phyloP scores from a whole-genome alignment of 164 flowering plant species.

The Vitis riparia region DNA sequence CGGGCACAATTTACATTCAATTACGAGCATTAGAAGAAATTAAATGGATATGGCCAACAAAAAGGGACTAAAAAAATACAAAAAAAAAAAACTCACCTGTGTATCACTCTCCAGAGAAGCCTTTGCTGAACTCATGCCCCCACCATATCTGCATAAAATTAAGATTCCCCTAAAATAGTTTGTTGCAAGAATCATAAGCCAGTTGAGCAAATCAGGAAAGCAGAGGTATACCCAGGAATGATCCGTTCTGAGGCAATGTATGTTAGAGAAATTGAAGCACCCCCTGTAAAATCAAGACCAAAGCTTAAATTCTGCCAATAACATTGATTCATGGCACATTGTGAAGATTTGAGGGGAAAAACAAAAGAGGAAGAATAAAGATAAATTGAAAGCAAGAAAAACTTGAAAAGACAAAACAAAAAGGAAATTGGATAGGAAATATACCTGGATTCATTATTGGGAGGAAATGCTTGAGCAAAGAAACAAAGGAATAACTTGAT shows the following conservation, averaged over 20 bases:
- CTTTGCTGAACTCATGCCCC: slow-evolving; percentile 99
- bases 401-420: background rate
- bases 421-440: slow-evolving; percentile 3
- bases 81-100: slow-evolving; percentile 40
- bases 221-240: slow-evolving; percentile 77
- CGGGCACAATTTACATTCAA: background rate
- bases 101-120: slow-evolving; percentile 99
- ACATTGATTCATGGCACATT: no score
- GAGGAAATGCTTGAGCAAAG: slow-evolving; percentile 84
- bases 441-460: slow-evolving; percentile 97
- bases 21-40: background rate
- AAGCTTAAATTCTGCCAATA: background rate
- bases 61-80: background rate
- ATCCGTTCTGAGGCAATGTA: slow-evolving; percentile 93
- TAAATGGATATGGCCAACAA: background rate
- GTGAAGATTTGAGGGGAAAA: no score
- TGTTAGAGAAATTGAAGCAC: slow-evolving; percentile 90
- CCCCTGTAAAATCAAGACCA: slow-evolving; percentile 53
- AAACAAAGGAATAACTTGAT: slow-evolving; percentile 91
- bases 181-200: background rate
- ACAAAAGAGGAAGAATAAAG: no score
- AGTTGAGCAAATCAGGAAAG: background rate
- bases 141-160: slow-evolving; percentile 72
- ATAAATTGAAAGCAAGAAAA: no score
- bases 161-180: background rate